Base-by-base conservation (phyloP, 1,139 yeast species). In the Saccharomyces hybrid region DNA sequence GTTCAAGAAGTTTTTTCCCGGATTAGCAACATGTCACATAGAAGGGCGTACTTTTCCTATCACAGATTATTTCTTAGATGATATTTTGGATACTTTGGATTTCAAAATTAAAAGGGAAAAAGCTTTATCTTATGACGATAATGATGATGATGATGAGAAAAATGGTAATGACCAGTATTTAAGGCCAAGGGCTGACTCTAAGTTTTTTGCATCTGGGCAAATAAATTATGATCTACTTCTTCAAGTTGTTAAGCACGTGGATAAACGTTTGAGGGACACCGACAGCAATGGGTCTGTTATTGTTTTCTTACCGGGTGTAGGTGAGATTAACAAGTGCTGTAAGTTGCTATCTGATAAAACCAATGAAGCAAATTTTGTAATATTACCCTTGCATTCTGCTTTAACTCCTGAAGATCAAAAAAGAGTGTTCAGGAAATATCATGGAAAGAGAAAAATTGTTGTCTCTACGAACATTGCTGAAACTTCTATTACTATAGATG, bases 11-110 rank as follows among this genome's bases (percentile, higher is more conserved):
- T 91, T 86, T 64, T 91, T 91, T 71, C 61, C 72, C 4, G 68
- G 67, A 2, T 54, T 74, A 31, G 69, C 66, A 7, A 68, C 84
- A 57, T 75, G 83, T 51, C 96, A 90, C 66, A 90, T 93, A 55
- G 89, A 85, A 64, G 99, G 99, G 1, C 76, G 98, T 61, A 93
- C 98, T 0, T 93, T 87, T 69, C 98, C 99, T 0, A 93, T 93
- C 48, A 69, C 80, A 51, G 96, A 90, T 64, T 74, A 72, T 56
- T 90, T 83, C 63, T 75, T 91, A 57, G 95, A 88, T 52, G 79
- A 80, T 16, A 75, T 89, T 26, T 71, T 91, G 42, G 72, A 73
- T 0, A 74, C 73, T 1, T 68, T 85, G 7, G 78, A 84, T 56
- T 86, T 81, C 59, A 72, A 79, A 46, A 77, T 85, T 13, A 64